Percentiles rank a stretch among this genome's conserved stretches.
Evolutionary conservation across 2,329 filamentous ascomycete genomes (phyloP).

Genomic region (Colletotrichum phormii): DNA sequence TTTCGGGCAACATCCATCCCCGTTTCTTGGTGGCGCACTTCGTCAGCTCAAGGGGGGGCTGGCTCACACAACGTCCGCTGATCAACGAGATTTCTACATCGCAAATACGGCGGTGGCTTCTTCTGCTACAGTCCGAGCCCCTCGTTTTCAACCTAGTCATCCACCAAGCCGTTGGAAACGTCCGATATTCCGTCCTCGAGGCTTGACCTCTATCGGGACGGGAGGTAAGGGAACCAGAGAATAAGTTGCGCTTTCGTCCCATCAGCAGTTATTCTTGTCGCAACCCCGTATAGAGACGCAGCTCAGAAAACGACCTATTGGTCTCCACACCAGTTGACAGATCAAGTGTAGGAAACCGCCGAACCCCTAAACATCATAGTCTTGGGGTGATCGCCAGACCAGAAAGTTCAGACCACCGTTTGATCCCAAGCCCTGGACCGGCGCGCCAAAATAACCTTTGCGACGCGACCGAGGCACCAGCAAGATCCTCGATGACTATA

Average conservation of each 20-base stretch:
- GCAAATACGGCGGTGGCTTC: not conserved
- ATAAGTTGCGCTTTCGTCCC: slow-evolving; percentile 21
- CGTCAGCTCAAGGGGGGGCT: not conserved
- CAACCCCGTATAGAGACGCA: slow-evolving; percentile 12
- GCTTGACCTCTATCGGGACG: not conserved
- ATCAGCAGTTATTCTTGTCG: slow-evolving; percentile 30
- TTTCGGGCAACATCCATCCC: not conserved
- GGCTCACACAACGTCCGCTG: not conserved
- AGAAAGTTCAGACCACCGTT: slow-evolving; percentile 33
- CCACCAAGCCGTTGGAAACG: not conserved
- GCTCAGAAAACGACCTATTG: slow-evolving; percentile 6
- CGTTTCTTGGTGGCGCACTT: not conserved
- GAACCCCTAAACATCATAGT: slow-evolving; percentile 25
- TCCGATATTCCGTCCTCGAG: slow-evolving; percentile 10
- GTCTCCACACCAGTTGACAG: slow-evolving; percentile 9
- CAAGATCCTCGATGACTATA: slow-evolving; percentile 16
- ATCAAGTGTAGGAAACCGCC: slow-evolving; percentile 31
- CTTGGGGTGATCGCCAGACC: slow-evolving; percentile 13
- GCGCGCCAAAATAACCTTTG: slow-evolving; percentile 23
- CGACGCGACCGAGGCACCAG: slow-evolving; percentile 16
- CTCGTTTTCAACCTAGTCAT: not conserved
- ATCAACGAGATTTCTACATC: not conserved
- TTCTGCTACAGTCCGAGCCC: not conserved
- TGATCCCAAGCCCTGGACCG: slow-evolving; percentile 26
- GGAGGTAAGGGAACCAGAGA: not conserved